phyloP scores from a whole-genome alignment of 495 filamentous ascomycete species.

The Daldinia childiae region DNA sequence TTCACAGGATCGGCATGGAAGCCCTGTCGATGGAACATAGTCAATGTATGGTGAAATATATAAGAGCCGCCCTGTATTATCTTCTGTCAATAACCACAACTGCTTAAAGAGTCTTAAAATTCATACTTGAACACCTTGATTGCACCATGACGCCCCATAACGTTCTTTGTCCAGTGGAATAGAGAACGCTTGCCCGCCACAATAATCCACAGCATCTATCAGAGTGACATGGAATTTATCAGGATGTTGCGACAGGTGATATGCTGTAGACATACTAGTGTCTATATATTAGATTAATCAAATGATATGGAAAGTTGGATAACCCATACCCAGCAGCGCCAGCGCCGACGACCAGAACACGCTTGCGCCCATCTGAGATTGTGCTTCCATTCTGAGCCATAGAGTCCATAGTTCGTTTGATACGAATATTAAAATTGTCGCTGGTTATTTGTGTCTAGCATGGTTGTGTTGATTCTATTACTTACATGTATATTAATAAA shows the following conservation, averaged over 20 bases:
- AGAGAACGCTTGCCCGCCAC: constrained; percentile 85
- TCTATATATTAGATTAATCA: constrained; percentile 9
- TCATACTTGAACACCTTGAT: constrained; percentile 73
- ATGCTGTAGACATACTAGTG: constrained; percentile 71
- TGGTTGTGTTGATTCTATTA: too few relatives aligned
- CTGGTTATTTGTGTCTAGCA: not conserved
- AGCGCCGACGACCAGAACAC: constrained; percentile 69
- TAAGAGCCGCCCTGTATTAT: constrained; percentile 71
- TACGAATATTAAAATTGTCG: not conserved
- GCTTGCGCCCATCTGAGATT: constrained; percentile 49
- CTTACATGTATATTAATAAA: too few relatives aligned
- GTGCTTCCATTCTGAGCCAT: constrained; percentile 33
- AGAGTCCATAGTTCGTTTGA: not conserved
- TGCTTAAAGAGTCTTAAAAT: not conserved
- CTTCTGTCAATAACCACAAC: not conserved
- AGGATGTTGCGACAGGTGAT: constrained; percentile 76
- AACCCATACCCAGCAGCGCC: constrained; percentile 65
- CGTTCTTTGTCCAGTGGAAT: constrained; percentile 73
- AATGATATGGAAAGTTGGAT: not conserved
- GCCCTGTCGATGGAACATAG: constrained; percentile 76
- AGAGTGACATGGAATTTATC: constrained; percentile 78
- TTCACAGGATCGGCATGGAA: constrained; percentile 74
- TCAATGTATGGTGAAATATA: constrained; percentile 84
- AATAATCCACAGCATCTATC: constrained; percentile 71
- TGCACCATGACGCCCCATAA: constrained; percentile 79